Conservation (phyloP, 2,329 filamentous ascomycete species). For the Phaeosphaeria sp. region DNA sequence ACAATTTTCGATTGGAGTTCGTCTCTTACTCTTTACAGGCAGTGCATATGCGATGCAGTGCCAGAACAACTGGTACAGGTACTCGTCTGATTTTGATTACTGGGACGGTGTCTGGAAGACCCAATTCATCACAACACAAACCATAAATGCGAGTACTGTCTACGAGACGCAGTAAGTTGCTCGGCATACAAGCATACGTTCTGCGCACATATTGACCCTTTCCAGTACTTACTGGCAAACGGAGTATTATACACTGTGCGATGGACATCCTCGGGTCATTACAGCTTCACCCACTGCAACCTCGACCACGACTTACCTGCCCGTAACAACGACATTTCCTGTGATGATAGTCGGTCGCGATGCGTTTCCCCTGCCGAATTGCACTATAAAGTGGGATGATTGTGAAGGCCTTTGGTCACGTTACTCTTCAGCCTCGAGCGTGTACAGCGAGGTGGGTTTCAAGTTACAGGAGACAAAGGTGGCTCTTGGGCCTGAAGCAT, state of each 20-base stretch:
- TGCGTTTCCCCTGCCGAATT: conserved; percentile 12
- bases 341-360: neutral
- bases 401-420: conserved; percentile 19
- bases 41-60: conserved; percentile 21
- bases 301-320: conserved; percentile 11
- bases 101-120: conserved; percentile 9
- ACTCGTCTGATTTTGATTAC: conserved; percentile 14
- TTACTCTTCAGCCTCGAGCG: conserved; percentile 19
- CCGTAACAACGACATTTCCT: conserved; percentile 9
- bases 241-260: conserved; percentile 19
- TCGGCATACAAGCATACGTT: neutral
- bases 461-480: neutral
- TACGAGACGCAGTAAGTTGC: neutral
- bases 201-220: neutral
- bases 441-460: conserved; percentile 18
- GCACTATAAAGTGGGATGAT: conserved; percentile 20
- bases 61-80: conserved; percentile 21
- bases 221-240: conserved; percentile 16
- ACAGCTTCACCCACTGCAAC: conserved; percentile 19
- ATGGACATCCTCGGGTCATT: conserved; percentile 24
- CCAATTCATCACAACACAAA: conserved; percentile 6
- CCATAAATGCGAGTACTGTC: neutral
- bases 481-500: neutral
- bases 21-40: conserved; percentile 4
- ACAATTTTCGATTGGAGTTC: neutral